Evolutionary conservation across 202 grass and related monocot species (phyloP), one percentile per base, ranked within the genome.

Genomic region (Cymbopogon flexuosus): DNA sequence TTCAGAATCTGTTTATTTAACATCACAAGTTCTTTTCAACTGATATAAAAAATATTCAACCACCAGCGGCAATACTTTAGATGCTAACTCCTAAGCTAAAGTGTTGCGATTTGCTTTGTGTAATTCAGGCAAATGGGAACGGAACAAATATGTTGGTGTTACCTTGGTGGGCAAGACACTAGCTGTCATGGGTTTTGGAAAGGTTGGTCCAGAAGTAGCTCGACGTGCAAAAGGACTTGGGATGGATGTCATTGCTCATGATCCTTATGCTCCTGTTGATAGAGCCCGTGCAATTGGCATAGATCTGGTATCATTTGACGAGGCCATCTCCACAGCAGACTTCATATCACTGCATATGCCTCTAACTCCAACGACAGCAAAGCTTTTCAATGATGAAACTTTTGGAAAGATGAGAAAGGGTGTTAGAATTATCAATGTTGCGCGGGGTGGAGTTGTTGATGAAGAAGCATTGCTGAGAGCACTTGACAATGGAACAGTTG

Each of bases 291-390:
- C 89, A 52, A 88, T 97, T 63, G 91, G 93, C 23, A 79, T 93
- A 16, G 86, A 93, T 46, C 87, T 97, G 43, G 88, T 91, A 62
- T 90, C 91, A 34, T 91, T 93, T 81, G 91, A 97, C 19, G 91
- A 91, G 61, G 93, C 93, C 37, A 86, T 97, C 41, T 84, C 79
- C 39, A 90, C 57, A 64, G 88, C 93, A 57, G 93, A 93, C 67
- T 97, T 97, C 60, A 89, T 97, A 76, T 97, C 93, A 15, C 84
- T 97, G 31, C 93, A 93, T 68, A 93, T 93, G 87, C 93, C 93
- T 56, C 84, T 97, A 1, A 97, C 93, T 65, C 86, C 91, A n/a
- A 81, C 68, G 13, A 97, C 91, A 6, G 16, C 65, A 42, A 97
- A 91, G 79, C 62, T 93, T 72, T 93, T 97, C 40, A 43, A 97